Percentiles rank a stretch among this genome's conserved stretches.
Evolutionary conservation across 2,329 filamentous ascomycete species (phyloP).

Genomic region (Beauveria sp.): DNA sequence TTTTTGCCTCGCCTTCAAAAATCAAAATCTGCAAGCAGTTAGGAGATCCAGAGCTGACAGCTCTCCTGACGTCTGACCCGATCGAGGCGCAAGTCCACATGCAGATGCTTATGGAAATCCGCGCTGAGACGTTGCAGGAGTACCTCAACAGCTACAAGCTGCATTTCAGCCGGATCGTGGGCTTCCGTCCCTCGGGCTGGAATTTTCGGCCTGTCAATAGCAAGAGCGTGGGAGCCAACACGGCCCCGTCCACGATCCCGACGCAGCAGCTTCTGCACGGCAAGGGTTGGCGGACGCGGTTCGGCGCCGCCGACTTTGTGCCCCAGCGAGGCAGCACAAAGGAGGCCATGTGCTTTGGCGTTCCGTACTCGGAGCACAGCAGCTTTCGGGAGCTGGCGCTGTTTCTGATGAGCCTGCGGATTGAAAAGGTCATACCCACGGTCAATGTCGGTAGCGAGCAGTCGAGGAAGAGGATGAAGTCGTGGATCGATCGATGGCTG

Average conservation of each 20-base stretch:
- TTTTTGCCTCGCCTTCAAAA: constrained; percentile 78
- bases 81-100: constrained; percentile 90
- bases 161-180: constrained; percentile 78
- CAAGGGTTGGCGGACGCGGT: constrained; percentile 68
- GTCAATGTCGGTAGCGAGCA: constrained; percentile 68
- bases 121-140: constrained; percentile 81
- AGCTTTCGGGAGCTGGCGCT: constrained; percentile 90
- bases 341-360: constrained; percentile 81
- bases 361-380: constrained; percentile 93
- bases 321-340: constrained; percentile 77
- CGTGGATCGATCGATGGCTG: constrained; percentile 57
- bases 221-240: constrained; percentile 46
- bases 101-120: constrained; percentile 92
- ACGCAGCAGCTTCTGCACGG: constrained; percentile 46
- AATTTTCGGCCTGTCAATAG: constrained; percentile 66
- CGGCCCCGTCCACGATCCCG: constrained; percentile 40
- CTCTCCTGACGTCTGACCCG: constrained; percentile 71
- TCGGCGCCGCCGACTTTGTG: constrained; percentile 62
- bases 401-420: constrained; percentile 80
- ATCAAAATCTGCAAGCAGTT: constrained; percentile 77
- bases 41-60: constrained; percentile 73
- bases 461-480: constrained; percentile 52
- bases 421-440: constrained; percentile 86
- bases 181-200: constrained; percentile 91
- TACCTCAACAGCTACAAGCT: constrained; percentile 76